These are phyloP conservation scores for Coemansia reversa DNA, from an alignment of 192 early-diverging fungal species.

Conservation along the genomic window DNA sequence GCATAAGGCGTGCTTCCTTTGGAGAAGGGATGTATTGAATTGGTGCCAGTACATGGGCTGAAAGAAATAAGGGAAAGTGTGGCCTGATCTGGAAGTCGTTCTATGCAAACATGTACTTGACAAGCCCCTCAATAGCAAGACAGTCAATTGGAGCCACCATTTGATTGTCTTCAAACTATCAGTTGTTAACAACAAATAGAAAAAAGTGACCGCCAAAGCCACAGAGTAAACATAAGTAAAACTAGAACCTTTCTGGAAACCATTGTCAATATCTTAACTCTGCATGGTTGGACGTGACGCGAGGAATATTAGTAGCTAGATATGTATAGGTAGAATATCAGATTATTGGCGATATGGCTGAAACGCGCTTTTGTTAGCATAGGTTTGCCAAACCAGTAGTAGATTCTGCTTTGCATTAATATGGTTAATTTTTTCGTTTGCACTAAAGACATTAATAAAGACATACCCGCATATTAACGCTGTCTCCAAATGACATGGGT, in stretches of 20 bases:
- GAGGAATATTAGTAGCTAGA: neutral
- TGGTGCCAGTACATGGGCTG: neutral
- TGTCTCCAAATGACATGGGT: neutral
- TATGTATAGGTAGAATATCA: neutral
- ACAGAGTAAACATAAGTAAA: neutral
- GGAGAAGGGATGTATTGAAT: neutral
- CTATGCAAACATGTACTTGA: neutral
- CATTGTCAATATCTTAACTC: neutral
- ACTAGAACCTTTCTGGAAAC: neutral
- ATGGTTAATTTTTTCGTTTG: neutral
- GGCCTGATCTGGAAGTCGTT: neutral
- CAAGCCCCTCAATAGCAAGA: neutral
- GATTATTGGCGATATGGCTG: neutral
- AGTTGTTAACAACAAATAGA: neutral
- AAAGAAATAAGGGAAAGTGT: neutral
- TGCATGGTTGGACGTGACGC: neutral
- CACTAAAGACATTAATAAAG: neutral
- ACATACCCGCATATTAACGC: neutral
- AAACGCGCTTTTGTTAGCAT: neutral
- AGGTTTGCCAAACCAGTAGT: neutral
- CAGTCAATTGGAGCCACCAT: slow-evolving; percentile 9
- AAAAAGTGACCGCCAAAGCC: neutral
- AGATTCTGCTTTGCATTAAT: too few species aligned
- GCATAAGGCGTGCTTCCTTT: neutral
- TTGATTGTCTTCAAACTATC: neutral